Conservation (phyloP, 1,284 basidiomycete genomes). For the Moesziomyces aphidis region DNA sequence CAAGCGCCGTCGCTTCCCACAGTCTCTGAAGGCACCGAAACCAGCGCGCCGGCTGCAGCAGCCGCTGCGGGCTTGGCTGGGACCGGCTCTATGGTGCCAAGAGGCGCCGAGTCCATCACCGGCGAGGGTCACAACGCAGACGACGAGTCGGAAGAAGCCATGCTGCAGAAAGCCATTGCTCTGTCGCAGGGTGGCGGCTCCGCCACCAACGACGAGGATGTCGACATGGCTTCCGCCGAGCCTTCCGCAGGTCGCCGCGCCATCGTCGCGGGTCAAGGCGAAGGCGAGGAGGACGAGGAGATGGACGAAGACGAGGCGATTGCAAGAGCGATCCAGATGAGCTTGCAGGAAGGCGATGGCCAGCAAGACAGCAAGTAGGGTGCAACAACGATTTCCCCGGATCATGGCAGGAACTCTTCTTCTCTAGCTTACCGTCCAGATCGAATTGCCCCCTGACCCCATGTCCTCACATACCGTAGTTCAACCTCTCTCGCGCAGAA, state of each 20-base stretch:
- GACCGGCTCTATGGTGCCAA: conserved; percentile 57
- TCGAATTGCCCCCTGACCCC: background rate
- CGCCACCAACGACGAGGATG: conserved; percentile 48
- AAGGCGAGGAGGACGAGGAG: conserved; percentile 65
- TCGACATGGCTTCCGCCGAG: conserved; percentile 54
- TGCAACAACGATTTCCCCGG: background rate
- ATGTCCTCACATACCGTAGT: background rate
- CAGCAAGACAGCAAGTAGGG: conserved; percentile 37
- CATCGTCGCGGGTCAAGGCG: conserved; percentile 48
- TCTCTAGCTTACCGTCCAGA: background rate
- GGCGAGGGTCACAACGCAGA: conserved; percentile 54
- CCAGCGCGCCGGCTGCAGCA: conserved; percentile 10
- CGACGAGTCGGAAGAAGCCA: conserved; percentile 61
- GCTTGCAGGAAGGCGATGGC: conserved; percentile 52
- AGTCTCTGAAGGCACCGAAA: conserved; percentile 45
- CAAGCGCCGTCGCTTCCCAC: conserved; percentile 45
- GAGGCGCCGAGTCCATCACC: conserved; percentile 59
- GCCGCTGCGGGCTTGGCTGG: conserved; percentile 44
- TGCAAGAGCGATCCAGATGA: conserved; percentile 66
- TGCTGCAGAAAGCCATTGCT: conserved; percentile 59
- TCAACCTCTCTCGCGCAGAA: background rate
- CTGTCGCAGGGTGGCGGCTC: conserved; percentile 49
- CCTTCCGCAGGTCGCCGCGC: conserved; percentile 33
- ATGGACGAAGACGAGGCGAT: conserved; percentile 68
- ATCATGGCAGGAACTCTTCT: too few relatives aligned